These are phyloP conservation scores for Drechslerella dactyloides DNA, from an alignment of 2,329 filamentous ascomycete genomes.

Conservation along the genomic window DNA sequence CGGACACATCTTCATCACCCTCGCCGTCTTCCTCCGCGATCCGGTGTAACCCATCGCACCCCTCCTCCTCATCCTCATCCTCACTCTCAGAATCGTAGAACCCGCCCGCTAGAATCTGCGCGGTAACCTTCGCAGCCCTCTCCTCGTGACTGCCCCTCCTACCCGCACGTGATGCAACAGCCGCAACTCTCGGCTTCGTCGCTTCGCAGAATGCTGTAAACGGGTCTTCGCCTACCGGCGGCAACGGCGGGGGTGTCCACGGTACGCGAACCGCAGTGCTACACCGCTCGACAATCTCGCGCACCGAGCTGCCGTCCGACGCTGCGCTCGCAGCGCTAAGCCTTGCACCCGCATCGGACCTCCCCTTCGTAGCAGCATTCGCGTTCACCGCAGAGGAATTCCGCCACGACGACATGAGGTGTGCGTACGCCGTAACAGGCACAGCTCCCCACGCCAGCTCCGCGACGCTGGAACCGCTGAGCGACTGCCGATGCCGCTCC, in stretches of 20 bases:
- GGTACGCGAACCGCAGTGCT: too few species aligned
- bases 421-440: conserved; percentile 35
- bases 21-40: conserved; percentile 3
- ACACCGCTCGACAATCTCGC: too few species aligned
- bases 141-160: background rate
- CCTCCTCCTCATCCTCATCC: conserved; percentile 18
- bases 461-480: conserved; percentile 32
- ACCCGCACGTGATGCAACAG: background rate
- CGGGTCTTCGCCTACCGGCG: conserved; percentile 22
- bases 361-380: conserved; percentile 1
- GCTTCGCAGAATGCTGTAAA: conserved; percentile 38
- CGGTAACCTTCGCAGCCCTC: background rate
- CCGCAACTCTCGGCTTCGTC: conserved; percentile 25
- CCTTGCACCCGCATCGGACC: conserved; percentile 16
- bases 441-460: conserved; percentile 41
- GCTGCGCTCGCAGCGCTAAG: conserved; percentile 5
- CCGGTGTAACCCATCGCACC: background rate
- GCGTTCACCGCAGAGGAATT: conserved; percentile 31
- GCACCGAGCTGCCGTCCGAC: background rate
- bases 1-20: conserved; percentile 12
- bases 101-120: conserved; percentile 26
- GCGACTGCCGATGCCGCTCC: conserved; percentile 26
- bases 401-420: conserved; percentile 37
- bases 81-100: conserved; percentile 39
- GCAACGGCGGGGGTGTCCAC: conserved; percentile 11